A percentile compares a stretch with the other conserved stretches of the same genome.
These are phyloP conservation scores for Davidsoniella eucalypti DNA, from an alignment of 2,329 filamentous ascomycete species.

Conservation along the genomic window DNA sequence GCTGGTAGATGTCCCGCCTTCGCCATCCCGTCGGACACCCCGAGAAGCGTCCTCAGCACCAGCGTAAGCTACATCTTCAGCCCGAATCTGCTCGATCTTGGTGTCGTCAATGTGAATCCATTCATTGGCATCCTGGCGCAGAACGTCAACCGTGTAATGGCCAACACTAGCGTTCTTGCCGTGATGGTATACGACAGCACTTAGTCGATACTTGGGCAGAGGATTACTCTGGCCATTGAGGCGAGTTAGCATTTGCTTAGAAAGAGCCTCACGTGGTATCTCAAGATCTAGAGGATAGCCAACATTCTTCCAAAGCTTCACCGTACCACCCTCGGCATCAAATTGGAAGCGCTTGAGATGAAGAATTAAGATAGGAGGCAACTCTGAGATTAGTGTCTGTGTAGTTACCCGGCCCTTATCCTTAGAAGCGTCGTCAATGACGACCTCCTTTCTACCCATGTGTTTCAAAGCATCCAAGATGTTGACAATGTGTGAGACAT, in stretches of 20 bases:
- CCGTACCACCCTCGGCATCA: slow-evolving; percentile 69
- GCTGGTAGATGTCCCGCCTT: slow-evolving; percentile 12
- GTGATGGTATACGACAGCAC: slow-evolving; percentile 88
- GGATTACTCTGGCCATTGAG: slow-evolving; percentile 47
- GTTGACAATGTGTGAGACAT: slow-evolving; percentile 68
- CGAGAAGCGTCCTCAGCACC: slow-evolving; percentile 59
- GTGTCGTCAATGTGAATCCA: slow-evolving; percentile 97
- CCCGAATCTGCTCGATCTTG: slow-evolving; percentile 64
- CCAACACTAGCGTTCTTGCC: slow-evolving; percentile 92
- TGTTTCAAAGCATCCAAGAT: slow-evolving; percentile 82
- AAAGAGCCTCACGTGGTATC: slow-evolving; percentile 79
- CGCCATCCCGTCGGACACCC: slow-evolving; percentile 37
- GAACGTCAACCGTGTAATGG: slow-evolving; percentile 95
- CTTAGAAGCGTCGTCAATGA: slow-evolving; percentile 54
- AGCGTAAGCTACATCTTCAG: slow-evolving; percentile 76
- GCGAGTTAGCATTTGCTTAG: slow-evolving; percentile 53
- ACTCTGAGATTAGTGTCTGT: slow-evolving; percentile 81
- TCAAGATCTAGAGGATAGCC: slow-evolving; percentile 91
- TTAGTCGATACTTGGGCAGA: slow-evolving; percentile 70
- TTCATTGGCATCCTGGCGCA: slow-evolving; percentile 82
- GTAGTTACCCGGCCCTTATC: slow-evolving; percentile 69
- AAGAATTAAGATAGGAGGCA: slow-evolving; percentile 82
- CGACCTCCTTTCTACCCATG: slow-evolving; percentile 65
- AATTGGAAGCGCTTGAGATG: slow-evolving; percentile 97
- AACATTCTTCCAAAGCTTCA: slow-evolving; percentile 98